These are phyloP conservation scores for Collybia mongolica DNA, from an alignment of 768 basidiomycete species.

Conservation along the genomic window DNA sequence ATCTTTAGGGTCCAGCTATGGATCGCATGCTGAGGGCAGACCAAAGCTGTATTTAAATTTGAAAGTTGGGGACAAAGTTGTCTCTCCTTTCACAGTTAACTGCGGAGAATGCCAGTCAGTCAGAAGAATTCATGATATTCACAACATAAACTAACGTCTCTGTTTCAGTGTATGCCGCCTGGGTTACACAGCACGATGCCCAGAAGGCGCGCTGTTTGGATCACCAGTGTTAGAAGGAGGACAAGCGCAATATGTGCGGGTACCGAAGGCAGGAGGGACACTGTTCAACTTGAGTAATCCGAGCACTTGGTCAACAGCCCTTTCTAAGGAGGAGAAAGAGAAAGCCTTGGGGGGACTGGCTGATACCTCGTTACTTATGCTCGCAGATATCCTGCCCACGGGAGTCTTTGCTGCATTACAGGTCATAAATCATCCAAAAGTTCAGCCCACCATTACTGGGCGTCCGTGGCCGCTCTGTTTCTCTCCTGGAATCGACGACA, in stretches of 20 bases:
- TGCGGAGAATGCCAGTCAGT: conserved; percentile 85
- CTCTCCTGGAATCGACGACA: conserved; percentile 18
- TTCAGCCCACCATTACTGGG: conserved; percentile 56
- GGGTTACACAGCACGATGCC: conserved; percentile 73
- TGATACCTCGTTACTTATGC: conserved; percentile 66
- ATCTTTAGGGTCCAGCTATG: conserved; percentile 62
- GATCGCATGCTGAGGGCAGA: conserved; percentile 38
- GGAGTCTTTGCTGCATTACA: conserved; percentile 77
- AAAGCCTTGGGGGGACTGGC: conserved; percentile 41
- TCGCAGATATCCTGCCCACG: conserved; percentile 80
- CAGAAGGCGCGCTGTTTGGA: conserved; percentile 62
- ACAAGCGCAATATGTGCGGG: conserved; percentile 78
- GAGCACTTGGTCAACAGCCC: conserved; percentile 40
- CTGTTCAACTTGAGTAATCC: conserved; percentile 61
- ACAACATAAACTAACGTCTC: background rate
- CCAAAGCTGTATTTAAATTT: conserved; percentile 64
- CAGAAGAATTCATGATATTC: background rate
- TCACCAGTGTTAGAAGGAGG: conserved; percentile 65
- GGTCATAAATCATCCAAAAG: conserved; percentile 71
- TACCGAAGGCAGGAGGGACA: conserved; percentile 79
- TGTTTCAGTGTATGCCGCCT: conserved; percentile 60
- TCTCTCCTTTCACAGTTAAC: conserved; percentile 78
- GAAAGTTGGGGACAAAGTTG: conserved; percentile 71
- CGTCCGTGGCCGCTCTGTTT: conserved; percentile 57
- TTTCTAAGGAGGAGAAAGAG: conserved; percentile 33